These are phyloP conservation scores for Aspergillus brasiliensis DNA, from an alignment of 2,329 filamentous ascomycete genomes.

Conservation along the genomic window DNA sequence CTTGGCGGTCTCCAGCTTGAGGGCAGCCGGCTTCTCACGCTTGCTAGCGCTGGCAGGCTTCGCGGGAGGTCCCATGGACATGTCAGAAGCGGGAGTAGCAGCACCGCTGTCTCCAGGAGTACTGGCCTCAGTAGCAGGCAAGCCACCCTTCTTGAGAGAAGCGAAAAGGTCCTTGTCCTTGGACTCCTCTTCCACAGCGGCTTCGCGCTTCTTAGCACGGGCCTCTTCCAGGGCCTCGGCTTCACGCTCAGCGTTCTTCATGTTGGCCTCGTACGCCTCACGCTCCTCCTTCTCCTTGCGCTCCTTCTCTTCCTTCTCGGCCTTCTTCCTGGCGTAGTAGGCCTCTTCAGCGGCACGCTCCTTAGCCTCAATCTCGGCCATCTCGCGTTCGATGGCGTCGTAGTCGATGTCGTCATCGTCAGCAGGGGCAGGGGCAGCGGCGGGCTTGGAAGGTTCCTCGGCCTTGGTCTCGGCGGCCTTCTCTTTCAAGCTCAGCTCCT, in stretches of 20 bases:
- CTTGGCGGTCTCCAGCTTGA: conserved; percentile 87
- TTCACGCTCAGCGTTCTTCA: conserved; percentile 52
- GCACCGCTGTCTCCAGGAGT: conserved; percentile 49
- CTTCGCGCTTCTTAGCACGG: conserved; percentile 44
- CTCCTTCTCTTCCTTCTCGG: conserved; percentile 62
- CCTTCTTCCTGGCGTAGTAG: conserved; percentile 72
- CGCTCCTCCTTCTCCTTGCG: conserved; percentile 50
- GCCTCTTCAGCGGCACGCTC: conserved; percentile 48
- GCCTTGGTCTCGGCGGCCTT: conserved; percentile 50
- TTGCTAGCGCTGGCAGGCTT: conserved; percentile 64
- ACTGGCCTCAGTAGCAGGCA: conserved; percentile 38
- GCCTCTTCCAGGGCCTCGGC: conserved; percentile 51
- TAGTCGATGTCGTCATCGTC: conserved; percentile 48
- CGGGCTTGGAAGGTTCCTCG: conserved; percentile 33
- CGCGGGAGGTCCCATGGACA: conserved; percentile 50
- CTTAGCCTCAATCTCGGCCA: conserved; percentile 51
- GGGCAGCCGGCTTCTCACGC: conserved; percentile 75
- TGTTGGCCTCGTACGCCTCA: conserved; percentile 48
- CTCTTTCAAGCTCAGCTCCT: conserved; percentile 28
- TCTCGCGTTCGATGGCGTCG: conserved; percentile 50
- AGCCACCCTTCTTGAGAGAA: conserved; percentile 47
- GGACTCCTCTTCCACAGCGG: conserved; percentile 35
- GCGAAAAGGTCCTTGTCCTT: conserved; percentile 45
- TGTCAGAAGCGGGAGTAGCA: conserved; percentile 50
- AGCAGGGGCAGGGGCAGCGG: conserved; percentile 34